Conservation (phyloP, 257 asterid species). For the Nicotiana paniculata region DNA sequence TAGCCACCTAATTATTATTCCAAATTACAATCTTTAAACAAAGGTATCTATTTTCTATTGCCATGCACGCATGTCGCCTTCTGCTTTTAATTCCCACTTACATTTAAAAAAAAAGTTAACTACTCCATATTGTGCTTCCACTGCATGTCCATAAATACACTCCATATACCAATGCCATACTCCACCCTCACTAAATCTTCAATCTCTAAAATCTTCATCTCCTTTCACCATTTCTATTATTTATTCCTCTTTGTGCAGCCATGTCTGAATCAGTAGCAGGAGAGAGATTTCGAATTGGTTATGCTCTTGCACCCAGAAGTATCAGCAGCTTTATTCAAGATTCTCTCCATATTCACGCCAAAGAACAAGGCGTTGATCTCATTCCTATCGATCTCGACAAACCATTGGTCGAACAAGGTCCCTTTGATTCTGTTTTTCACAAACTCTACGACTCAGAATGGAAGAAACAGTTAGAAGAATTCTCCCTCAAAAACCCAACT, state of each 20-base stretch:
- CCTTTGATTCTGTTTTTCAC: constrained; percentile 64
- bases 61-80: constrained; percentile 2
- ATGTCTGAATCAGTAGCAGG: background rate
- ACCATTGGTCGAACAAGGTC: constrained; percentile 56
- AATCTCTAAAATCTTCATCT: background rate
- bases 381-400: constrained; percentile 31
- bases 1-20: background rate
- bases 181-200: background rate
- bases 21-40: background rate
- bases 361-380: constrained; percentile 49
- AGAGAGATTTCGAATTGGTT: constrained; percentile 48
- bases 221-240: background rate
- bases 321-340: constrained; percentile 48
- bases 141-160: background rate
- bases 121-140: background rate
- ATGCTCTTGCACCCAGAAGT: constrained; percentile 67
- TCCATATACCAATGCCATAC: background rate
- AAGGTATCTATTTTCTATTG: background rate
- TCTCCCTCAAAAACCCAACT: constrained; percentile 28
- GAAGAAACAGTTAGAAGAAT: constrained; percentile 36
- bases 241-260: background rate
- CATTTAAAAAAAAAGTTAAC: background rate
- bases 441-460: constrained; percentile 48
- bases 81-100: background rate
- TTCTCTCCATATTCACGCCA: constrained; percentile 46